Evolutionary conservation across 345 rosid species (phyloP), one percentile per base, ranked within the genome.

Genomic region (Gossypium raimondii): DNA sequence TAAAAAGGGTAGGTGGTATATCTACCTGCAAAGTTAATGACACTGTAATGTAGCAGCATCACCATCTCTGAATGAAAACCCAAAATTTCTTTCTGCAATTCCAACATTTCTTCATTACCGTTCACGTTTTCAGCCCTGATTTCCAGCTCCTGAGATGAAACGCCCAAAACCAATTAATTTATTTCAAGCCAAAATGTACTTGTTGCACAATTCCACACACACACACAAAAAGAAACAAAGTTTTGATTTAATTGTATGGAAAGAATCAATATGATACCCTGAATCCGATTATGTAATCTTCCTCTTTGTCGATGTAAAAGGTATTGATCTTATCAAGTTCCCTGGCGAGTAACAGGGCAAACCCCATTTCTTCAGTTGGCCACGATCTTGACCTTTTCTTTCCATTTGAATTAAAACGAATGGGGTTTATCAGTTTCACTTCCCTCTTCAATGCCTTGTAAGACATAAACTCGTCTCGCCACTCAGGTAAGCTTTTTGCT

Each of bases 241-340:
- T 43, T 41, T 14, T 14, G 7, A n/a, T 2, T 38, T 12, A 55
- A 57, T 25, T 10, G 47, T 29, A 10, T 2, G 27, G 25, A 34
- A 20, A 61, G 62, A 58, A 11, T 4, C 12, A 29, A 9, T 2
- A 47, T 45, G 12, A 18, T 71, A 83, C 86, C 78, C 77, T 80
- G 62, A 80, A 72, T 56, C 77, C 25, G 78, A 86, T 83, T 48
- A 86, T n/a, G 43, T 74, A 82, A 48, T 83, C 86, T 78, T 86
- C 85, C 67, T 86, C 87, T 72, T 86, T 83, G 18, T 84, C 85
- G 38, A 76, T 55, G 56, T 76, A 86, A 80, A 86, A 86, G 11
- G 61, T 17, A 5, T 80, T 76, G 56, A 84, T 75, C 68, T 86
- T 86, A 25, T 82, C 74, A 14, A 86, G 53, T 73, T 86, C 83